phyloP scores from a whole-genome alignment of 352 stramenopile genomes.

The Pythium folliculosum region DNA sequence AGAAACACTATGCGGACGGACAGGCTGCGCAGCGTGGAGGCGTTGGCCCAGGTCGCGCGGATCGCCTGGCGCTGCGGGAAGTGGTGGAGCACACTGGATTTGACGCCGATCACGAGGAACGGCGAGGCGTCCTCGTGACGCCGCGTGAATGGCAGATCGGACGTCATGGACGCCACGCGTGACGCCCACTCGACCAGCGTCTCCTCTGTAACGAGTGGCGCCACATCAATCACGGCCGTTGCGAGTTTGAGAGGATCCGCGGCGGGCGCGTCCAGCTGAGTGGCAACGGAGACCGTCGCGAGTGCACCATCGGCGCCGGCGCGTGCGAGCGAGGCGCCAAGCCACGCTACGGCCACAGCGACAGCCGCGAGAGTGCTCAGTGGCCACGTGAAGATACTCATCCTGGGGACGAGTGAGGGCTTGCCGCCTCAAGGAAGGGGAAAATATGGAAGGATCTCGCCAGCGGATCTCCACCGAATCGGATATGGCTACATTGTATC shows the following conservation, averaged over 20 bases:
- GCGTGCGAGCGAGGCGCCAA: no score
- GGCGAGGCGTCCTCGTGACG: neutral
- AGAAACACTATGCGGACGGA: constrained; percentile 40
- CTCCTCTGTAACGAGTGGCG: neutral
- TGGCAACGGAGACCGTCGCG: no score
- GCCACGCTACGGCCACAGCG: no score
- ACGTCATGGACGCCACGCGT: no score
- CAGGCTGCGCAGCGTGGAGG: neutral
- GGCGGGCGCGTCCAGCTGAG: no score
- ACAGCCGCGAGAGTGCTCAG: no score
- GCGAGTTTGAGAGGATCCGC: no score
- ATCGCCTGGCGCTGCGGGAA: constrained; percentile 32
- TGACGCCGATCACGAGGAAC: constrained; percentile 52
- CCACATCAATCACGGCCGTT: no score
- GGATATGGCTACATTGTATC: constrained; percentile 3
- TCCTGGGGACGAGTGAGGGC: no score
- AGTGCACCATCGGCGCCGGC: no score
- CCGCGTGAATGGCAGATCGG: neutral
- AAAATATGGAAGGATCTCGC: neutral
- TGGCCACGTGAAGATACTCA: no score
- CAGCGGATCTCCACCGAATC: neutral
- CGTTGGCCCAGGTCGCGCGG: constrained; percentile 37
- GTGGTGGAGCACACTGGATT: constrained; percentile 36
- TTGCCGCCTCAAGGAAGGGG: neutral
- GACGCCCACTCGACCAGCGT: neutral